These are phyloP conservation scores for Roridomyces roridus DNA, from an alignment of 768 basidiomycete species.

Conservation along the genomic window DNA sequence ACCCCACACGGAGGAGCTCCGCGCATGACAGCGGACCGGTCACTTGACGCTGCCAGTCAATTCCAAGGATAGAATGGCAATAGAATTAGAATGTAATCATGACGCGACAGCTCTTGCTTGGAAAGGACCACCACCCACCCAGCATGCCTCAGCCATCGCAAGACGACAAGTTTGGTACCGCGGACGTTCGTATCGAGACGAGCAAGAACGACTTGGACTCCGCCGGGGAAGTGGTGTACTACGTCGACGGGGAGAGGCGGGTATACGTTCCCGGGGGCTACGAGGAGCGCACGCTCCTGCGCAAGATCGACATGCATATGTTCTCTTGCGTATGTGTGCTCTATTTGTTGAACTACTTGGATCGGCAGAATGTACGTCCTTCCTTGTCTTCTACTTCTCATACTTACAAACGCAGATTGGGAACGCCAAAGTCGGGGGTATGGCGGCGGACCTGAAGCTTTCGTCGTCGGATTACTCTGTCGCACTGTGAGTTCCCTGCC, in stretches of 20 bases:
- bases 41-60: conserved; percentile 11
- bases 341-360: conserved; percentile 21
- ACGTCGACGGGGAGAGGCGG: conserved; percentile 16
- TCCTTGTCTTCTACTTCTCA: background rate
- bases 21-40: conserved; percentile 2
- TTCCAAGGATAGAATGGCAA: conserved; percentile 17
- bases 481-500: conserved; percentile 14
- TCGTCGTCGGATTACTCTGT: conserved; percentile 19
- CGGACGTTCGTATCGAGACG: conserved; percentile 15
- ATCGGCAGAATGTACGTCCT: conserved; percentile 12
- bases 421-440: conserved; percentile 21
- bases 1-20: background rate
- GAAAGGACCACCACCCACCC: conserved; percentile 17
- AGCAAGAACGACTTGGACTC: conserved; percentile 1
- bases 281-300: conserved; percentile 16
- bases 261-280: conserved; percentile 18
- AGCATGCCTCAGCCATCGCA: conserved; percentile 18
- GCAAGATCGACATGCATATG: conserved; percentile 21
- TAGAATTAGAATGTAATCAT: too few species aligned
- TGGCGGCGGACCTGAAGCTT: conserved; percentile 19
- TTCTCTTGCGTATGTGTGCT: conserved; percentile 18
- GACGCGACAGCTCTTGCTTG: conserved; percentile 6
- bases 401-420: conserved; percentile 10
- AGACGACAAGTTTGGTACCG: conserved; percentile 16
- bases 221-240: conserved; percentile 16